phyloP scores from a whole-genome alignment of 805 yeast genomes.

The Ogataea methylovora region DNA sequence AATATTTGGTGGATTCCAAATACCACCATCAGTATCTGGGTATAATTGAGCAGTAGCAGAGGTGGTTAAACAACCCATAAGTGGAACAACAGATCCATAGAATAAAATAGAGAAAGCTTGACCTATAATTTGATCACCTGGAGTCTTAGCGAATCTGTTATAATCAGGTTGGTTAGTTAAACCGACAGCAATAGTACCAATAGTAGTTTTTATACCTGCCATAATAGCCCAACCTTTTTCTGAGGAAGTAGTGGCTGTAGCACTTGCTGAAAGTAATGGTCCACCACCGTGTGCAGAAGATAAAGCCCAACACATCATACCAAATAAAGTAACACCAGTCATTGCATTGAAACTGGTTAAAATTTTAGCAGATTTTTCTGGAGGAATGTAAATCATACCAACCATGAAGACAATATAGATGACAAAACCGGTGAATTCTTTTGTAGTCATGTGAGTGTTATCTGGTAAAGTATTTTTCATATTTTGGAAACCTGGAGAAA shows the following conservation, averaged over 20 bases:
- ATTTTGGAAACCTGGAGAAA: slow-evolving; percentile 30
- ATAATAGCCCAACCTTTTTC: slow-evolving; percentile 39
- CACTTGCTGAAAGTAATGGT: background rate
- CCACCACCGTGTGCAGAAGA: slow-evolving; percentile 4
- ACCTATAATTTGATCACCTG: too few relatives aligned
- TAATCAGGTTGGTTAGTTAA: slow-evolving; percentile 34
- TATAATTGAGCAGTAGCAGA: slow-evolving; percentile 33
- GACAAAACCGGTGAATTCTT: slow-evolving; percentile 36
- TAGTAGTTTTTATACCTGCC: slow-evolving; percentile 30
- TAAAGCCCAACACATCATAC: slow-evolving; percentile 7
- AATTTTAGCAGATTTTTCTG: too few relatives aligned
- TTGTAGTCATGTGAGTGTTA: slow-evolving; percentile 29
- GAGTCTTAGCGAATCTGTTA: slow-evolving; percentile 25
- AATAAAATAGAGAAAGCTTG: slow-evolving; percentile 27
- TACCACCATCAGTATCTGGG: slow-evolving; percentile 27
- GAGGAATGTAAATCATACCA: too few relatives aligned
- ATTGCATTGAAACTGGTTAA: slow-evolving; percentile 5
- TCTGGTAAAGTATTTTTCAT: slow-evolving; percentile 32
- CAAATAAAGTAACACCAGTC: too few relatives aligned
- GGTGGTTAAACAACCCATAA: slow-evolving; percentile 38
- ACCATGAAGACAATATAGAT: slow-evolving; percentile 35
- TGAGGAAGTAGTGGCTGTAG: slow-evolving; percentile 1
- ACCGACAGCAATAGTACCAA: slow-evolving; percentile 32
- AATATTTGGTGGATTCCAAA: slow-evolving; percentile 41
- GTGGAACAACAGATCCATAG: slow-evolving; percentile 33